Base-by-base conservation (phyloP, 2,329 filamentous ascomycete species). In the Aspergillus sergii region DNA sequence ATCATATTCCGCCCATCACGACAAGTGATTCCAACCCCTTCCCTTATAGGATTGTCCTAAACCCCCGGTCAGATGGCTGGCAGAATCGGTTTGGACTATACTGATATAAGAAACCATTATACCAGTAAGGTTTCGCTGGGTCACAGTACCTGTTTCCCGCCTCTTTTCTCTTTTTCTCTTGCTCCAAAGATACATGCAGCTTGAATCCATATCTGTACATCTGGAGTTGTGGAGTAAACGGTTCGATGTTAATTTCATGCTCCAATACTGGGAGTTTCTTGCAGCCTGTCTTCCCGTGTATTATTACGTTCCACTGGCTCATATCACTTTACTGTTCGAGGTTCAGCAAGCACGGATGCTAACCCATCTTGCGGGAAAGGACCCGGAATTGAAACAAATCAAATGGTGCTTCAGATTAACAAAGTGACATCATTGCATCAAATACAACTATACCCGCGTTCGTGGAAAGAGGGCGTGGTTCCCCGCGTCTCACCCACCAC, bases 1-100 rank as follows among this genome's bases (percentile, higher is more conserved):
- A 96, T 73, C 95, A 98, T 78, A 98, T 99, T 68, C 95, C 95
- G 1, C 95, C 94, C 57, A 98, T 98, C 72, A 97, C 93, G 10
- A 95, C 93, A 26, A 93, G 89, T 74, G 92, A 94, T 66, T 84
- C 91, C 55, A 98, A 98, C 76, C 94, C 95, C 0, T 99, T 98
- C 74, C 94, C 94, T 0, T 98, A 96, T 79, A 91, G 94, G 78
- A 96, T 98, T 74, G 86, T 90, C 65, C 88, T 98, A 63, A 95
- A 96, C 74, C 92, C 92, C 62, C 92, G 92, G 73, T 85, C 89
- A 64, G 89, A 91, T 66, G 86, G 89, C 58, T 94, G 93, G 92
- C 88, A 91, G 56, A 87, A 89, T 61, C 85, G 91, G 45, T 93
- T 94, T 80, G 91, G 92, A 30, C 88, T 93, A 64, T 92, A 91